A percentile compares a stretch with the other conserved stretches of the same genome.
These are phyloP conservation scores for Rubroboletus pulcherrimus DNA, from an alignment of 768 basidiomycete species.

Conservation along the genomic window DNA sequence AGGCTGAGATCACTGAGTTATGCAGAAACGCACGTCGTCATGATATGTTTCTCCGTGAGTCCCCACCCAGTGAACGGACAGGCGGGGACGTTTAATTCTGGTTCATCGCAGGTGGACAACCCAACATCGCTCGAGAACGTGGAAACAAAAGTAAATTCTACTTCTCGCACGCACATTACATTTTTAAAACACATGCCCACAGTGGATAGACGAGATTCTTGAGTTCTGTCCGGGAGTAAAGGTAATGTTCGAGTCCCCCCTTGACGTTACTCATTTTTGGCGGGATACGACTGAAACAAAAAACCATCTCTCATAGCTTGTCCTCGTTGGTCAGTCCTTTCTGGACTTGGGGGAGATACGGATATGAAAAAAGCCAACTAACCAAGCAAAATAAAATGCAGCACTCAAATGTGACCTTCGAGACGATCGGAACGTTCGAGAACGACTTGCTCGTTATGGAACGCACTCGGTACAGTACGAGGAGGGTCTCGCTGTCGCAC, in stretches of 20 bases:
- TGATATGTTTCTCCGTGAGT: slow-evolving; percentile 92
- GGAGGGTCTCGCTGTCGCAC: slow-evolving; percentile 81
- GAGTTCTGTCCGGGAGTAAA: slow-evolving; percentile 96
- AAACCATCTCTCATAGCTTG: slow-evolving; percentile 46
- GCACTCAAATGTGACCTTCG: slow-evolving; percentile 96
- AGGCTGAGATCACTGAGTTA: slow-evolving; percentile 91
- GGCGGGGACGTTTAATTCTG: neutral
- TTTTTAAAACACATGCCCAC: slow-evolving; percentile 2
- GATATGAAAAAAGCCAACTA: slow-evolving; percentile 4
- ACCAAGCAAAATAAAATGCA: slow-evolving; percentile 25
- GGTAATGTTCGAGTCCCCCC: slow-evolving; percentile 36
- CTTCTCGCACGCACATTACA: neutral
- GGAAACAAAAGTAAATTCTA: slow-evolving; percentile 69
- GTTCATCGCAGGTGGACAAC: slow-evolving; percentile 69
- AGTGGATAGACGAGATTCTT: slow-evolving; percentile 94
- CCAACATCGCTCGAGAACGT: slow-evolving; percentile 95
- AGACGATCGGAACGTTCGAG: slow-evolving; percentile 71
- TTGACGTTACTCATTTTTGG: neutral
- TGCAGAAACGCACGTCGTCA: slow-evolving; percentile 93
- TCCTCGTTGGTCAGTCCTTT: slow-evolving; percentile 74
- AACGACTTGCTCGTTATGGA: slow-evolving; percentile 68
- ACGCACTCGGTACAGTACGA: slow-evolving; percentile 84
- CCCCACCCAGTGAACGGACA: neutral
- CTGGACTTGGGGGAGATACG: neutral
- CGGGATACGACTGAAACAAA: slow-evolving; percentile 1